These are phyloP conservation scores for Vitis rupestris DNA, from an alignment of 164 flowering plant species.

Conservation along the genomic window DNA sequence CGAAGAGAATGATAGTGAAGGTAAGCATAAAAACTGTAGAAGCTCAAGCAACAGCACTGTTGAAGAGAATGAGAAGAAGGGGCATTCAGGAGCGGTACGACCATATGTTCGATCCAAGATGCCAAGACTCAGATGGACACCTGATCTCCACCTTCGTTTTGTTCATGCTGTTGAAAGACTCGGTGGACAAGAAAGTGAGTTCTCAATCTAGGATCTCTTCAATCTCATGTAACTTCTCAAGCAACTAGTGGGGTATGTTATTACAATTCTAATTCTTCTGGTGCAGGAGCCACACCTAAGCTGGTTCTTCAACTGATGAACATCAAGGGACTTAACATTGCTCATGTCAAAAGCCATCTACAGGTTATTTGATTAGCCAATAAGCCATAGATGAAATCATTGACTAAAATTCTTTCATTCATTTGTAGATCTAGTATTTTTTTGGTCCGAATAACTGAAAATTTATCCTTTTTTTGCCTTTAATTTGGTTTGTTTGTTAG, in stretches of 20 bases:
- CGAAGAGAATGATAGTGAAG: slow-evolving; percentile 22
- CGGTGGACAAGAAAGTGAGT: slow-evolving; percentile 80
- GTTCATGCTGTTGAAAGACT: slow-evolving; percentile 68
- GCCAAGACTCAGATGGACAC: slow-evolving; percentile 84
- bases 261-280: background rate
- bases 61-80: slow-evolving; percentile 59
- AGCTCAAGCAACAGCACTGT: slow-evolving; percentile 87
- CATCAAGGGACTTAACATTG: slow-evolving; percentile 79
- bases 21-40: slow-evolving; percentile 36
- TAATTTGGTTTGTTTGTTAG: slow-evolving; percentile 22
- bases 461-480: background rate
- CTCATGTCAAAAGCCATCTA: slow-evolving; percentile 90
- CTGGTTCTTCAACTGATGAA: slow-evolving; percentile 85
- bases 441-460: background rate
- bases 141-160: slow-evolving; percentile 79
- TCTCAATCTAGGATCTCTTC: background rate
- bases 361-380: slow-evolving; percentile 42
- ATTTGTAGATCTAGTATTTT: too few relatives aligned
- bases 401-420: too few relatives aligned
- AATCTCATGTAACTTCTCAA: background rate
- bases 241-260: background rate
- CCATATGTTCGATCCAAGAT: slow-evolving; percentile 76
- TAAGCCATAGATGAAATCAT: too few relatives aligned
- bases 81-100: slow-evolving; percentile 35
- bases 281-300: slow-evolving; percentile 91